Conservation (phyloP, 192 early-diverging fungal genomes). For the Entomortierella beljakovae region DNA sequence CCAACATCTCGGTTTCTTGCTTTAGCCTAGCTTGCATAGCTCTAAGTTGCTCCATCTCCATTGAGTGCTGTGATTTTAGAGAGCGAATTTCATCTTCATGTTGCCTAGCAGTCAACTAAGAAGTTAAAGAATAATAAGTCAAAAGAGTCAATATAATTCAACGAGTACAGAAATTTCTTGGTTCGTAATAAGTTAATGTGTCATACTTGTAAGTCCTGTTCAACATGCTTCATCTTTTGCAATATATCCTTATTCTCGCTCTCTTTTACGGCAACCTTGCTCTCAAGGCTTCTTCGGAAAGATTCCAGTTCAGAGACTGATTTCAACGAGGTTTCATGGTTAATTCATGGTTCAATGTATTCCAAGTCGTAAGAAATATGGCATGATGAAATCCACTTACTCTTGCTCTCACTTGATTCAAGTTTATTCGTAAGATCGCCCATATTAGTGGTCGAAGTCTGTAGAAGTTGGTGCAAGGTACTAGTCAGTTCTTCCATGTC, state of each 20-base stretch:
- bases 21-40: conserved; percentile 43
- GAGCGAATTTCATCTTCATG: conserved; percentile 53
- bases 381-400: conserved; percentile 25
- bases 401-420: conserved; percentile 59
- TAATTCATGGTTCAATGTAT: neutral
- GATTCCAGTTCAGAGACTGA: conserved; percentile 45
- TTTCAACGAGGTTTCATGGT: neutral
- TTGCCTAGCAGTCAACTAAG: conserved; percentile 47
- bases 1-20: conserved; percentile 41
- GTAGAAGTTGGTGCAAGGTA: conserved; percentile 62
- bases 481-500: conserved; percentile 74
- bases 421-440: conserved; percentile 63
- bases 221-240: conserved; percentile 54
- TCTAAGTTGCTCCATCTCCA: conserved; percentile 52
- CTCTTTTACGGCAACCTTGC: conserved; percentile 71
- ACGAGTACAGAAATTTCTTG: neutral
- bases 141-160: neutral
- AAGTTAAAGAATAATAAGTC: neutral
- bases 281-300: conserved; percentile 64
- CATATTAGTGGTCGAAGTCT: conserved; percentile 60
- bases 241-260: conserved; percentile 65
- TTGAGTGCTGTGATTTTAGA: conserved; percentile 29
- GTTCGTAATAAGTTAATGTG: neutral
- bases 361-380: neutral
- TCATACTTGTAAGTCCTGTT: conserved; percentile 45